A percentile compares a stretch with the other conserved stretches of the same genome.
Conservation (phyloP, 2,329 filamentous ascomycete species). For the Botryotinia calthae region DNA sequence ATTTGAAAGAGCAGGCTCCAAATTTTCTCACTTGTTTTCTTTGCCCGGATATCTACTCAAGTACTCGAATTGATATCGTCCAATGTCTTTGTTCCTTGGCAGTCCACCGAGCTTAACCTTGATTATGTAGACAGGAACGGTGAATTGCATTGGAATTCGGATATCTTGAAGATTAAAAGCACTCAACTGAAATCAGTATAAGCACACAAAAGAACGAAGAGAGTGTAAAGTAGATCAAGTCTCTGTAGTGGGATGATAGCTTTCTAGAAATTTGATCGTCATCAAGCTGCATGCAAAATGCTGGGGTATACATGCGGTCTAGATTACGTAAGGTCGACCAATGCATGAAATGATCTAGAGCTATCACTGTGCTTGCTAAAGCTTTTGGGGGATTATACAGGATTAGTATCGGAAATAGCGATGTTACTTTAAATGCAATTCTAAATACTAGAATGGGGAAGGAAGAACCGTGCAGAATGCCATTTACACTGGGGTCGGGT, state of each 20-base stretch:
- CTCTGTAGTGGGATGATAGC: too few relatives aligned
- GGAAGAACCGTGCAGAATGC: background rate
- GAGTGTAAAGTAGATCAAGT: background rate
- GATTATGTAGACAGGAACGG: background rate
- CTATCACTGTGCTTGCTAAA: background rate
- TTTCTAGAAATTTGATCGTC: background rate
- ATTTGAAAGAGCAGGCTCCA: background rate
- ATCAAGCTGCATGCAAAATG: background rate
- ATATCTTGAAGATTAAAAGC: background rate
- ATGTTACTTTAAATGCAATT: background rate
- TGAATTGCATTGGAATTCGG: background rate
- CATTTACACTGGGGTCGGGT: background rate
- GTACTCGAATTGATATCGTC: background rate
- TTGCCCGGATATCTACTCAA: background rate
- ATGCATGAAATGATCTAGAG: background rate
- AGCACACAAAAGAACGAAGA: background rate
- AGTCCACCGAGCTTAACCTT: background rate
- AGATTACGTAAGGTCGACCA: background rate
- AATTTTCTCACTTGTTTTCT: background rate
- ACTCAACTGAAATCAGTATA: too few relatives aligned
- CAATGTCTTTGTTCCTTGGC: constrained; percentile 3
- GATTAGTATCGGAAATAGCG: background rate
- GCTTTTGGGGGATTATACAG: background rate
- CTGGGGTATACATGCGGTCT: background rate
- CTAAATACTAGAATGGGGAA: background rate